A percentile compares a stretch with the other conserved stretches of the same genome.
Evolutionary conservation across 495 filamentous ascomycete species (phyloP).

Genomic region (Paragyromitra xinjiangensis): DNA sequence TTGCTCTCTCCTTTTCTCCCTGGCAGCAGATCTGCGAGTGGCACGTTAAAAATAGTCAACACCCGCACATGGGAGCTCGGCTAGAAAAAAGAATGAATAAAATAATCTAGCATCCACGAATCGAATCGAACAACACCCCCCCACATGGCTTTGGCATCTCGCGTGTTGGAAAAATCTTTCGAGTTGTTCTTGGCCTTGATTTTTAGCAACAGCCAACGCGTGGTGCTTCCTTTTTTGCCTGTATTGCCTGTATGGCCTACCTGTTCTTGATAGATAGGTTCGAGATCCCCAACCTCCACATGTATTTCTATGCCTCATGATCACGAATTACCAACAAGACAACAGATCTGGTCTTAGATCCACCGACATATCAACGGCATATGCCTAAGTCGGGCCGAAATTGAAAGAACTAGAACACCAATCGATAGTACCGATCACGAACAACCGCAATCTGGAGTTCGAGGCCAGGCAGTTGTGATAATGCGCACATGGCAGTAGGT

Average conservation of each 20-base stretch:
- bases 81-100: conserved; percentile 10
- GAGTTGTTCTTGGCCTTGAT: conserved; percentile 4
- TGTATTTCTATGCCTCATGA: conserved; percentile 21
- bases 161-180: conserved; percentile 20
- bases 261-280: not conserved
- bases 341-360: conserved; percentile 27
- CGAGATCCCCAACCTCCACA: not conserved
- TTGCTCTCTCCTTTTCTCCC: conserved; percentile 26
- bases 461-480: conserved; percentile 12
- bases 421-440: conserved; percentile 2
- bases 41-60: conserved; percentile 46
- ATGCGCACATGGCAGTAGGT: not conserved
- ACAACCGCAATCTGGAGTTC: conserved; percentile 6
- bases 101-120: not conserved
- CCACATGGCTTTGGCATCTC: conserved; percentile 18
- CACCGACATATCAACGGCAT: conserved; percentile 2
- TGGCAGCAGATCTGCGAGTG: conserved; percentile 45
- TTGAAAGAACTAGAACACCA: conserved; percentile 4
- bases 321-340: conserved; percentile 24
- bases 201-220: conserved; percentile 40
- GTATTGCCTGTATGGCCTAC: not conserved
- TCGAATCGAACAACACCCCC: conserved; percentile 7
- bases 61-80: conserved; percentile 38
- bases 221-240: conserved; percentile 37
- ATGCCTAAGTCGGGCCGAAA: conserved; percentile 5